A percentile compares a stretch with the other conserved stretches of the same genome.
Conservation (phyloP, 179 eudicot genomes). For the Nepenthes alata region DNA sequence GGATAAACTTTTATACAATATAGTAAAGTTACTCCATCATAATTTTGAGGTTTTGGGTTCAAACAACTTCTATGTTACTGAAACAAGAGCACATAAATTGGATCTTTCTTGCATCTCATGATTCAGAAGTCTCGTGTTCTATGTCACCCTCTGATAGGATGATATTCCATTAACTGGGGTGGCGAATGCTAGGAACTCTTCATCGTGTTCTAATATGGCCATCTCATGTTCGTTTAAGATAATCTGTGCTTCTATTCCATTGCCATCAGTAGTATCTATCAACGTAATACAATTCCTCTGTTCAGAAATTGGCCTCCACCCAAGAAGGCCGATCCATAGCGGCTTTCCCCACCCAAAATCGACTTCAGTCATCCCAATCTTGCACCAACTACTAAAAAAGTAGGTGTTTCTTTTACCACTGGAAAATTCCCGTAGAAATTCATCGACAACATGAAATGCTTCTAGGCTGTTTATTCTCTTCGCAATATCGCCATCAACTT, state of each 20-base stretch:
- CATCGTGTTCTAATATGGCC: neutral
- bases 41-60: no score
- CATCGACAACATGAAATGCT: no score
- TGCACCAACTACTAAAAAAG: neutral
- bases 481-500: neutral
- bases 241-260: neutral
- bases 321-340: neutral
- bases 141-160: no score
- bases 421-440: neutral
- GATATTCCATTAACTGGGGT: neutral
- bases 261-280: neutral
- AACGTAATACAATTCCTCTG: neutral
- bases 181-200: neutral
- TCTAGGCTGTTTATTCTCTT: no score
- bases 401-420: no score
- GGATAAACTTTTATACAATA: no score
- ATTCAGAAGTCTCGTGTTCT: no score
- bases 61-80: no score
- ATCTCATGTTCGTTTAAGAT: neutral
- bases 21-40: no score
- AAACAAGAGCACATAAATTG: no score
- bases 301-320: neutral
- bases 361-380: neutral
- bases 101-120: no score
- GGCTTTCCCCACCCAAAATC: conserved; percentile 5